A percentile compares a stretch with the other conserved stretches of the same genome.
Evolutionary conservation across 768 basidiomycete genomes (phyloP).

Genomic region (Chalciporus sphaerocephalus): DNA sequence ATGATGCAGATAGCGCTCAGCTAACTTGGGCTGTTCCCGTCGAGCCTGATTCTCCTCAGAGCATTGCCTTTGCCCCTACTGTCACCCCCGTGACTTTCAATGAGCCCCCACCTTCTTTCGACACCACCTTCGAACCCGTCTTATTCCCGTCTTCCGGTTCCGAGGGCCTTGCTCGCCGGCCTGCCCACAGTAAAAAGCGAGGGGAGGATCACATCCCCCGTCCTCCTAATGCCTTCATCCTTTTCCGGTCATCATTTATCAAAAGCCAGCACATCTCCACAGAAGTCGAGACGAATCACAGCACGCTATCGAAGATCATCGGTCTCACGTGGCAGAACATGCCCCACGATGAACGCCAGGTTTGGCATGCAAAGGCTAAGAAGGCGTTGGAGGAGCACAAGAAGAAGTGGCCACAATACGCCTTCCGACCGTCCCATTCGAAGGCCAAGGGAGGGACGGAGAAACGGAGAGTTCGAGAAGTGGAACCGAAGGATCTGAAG

Average conservation of each 20-base stretch:
- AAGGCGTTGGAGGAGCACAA: conserved; percentile 69
- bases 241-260: conserved; percentile 81
- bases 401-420: conserved; percentile 66
- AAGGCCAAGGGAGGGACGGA: conserved; percentile 28
- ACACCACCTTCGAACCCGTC: conserved; percentile 40
- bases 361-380: conserved; percentile 77
- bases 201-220: conserved; percentile 75
- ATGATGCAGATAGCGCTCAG: conserved; percentile 34
- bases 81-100: conserved; percentile 57
- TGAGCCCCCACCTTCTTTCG: conserved; percentile 39
- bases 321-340: conserved; percentile 80
- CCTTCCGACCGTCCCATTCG: conserved; percentile 60
- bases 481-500: conserved; percentile 49
- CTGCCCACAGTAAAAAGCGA: conserved; percentile 65
- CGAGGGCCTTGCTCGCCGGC: conserved; percentile 35
- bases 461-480: conserved; percentile 35
- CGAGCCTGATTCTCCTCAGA: conserved; percentile 36
- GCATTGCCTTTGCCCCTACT: conserved; percentile 54
- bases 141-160: conserved; percentile 55
- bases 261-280: conserved; percentile 73
- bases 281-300: conserved; percentile 77
- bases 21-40: conserved; percentile 45
- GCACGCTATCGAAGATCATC: conserved; percentile 80
- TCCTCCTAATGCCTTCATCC: conserved; percentile 82
- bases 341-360: conserved; percentile 66